Percentiles rank a stretch among this genome's conserved stretches.
Conservation (phyloP, 2,329 filamentous ascomycete genomes). For the Trichoderma brevicompactum region DNA sequence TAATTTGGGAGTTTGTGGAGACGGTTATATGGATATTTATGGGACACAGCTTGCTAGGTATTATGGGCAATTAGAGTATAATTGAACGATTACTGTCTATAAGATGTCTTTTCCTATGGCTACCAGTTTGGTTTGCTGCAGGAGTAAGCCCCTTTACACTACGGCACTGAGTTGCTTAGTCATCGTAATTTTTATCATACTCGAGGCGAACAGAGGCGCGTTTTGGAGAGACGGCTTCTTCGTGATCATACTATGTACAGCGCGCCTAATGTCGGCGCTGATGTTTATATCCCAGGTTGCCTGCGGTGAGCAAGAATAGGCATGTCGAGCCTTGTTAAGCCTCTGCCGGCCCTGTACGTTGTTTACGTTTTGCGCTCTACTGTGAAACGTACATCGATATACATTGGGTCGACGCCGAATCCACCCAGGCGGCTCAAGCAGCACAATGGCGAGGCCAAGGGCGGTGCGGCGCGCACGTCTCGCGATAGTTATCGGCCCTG, state of each 20-base stretch:
- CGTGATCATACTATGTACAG: background rate
- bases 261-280: background rate
- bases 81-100: background rate
- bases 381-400: slow-evolving; percentile 70
- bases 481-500: slow-evolving; percentile 74
- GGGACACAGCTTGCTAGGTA: slow-evolving; percentile 8
- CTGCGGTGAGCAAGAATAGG: slow-evolving; percentile 26
- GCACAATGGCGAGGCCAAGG: slow-evolving; percentile 84
- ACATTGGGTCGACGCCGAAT: slow-evolving; percentile 91
- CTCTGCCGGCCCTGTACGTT: slow-evolving; percentile 86
- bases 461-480: slow-evolving; percentile 80
- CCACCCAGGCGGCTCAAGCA: slow-evolving; percentile 83
- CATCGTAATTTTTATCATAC: background rate
- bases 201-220: background rate
- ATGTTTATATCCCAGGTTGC: background rate
- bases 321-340: slow-evolving; percentile 53
- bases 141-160: too few species aligned
- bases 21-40: background rate
- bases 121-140: too few species aligned
- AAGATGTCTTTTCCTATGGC: too few species aligned
- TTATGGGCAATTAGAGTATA: background rate
- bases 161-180: background rate
- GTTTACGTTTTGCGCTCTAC: slow-evolving; percentile 92
- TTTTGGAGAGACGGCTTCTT: background rate
- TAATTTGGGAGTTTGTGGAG: slow-evolving; percentile 11